Evolutionary conservation across 2,329 filamentous ascomycete genomes (phyloP).

Genomic region (Chaetomium sp.): DNA sequence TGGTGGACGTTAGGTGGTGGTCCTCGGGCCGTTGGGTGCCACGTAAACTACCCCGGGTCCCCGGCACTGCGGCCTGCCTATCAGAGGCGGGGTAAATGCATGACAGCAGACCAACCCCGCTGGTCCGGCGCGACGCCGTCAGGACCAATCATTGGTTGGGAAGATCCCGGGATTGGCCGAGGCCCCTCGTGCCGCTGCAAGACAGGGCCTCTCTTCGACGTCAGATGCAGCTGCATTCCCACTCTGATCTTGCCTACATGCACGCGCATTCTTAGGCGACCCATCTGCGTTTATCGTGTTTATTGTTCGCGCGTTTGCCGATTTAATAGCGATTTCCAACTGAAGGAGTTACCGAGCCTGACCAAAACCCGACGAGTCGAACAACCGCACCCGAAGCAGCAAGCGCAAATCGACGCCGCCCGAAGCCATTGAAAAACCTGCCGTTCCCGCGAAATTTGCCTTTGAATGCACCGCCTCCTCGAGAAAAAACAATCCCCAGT

Average conservation of each 20-base stretch:
- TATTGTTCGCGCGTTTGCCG: neutral
- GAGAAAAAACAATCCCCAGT: neutral
- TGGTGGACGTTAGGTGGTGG: too few relatives aligned
- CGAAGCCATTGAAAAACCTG: neutral
- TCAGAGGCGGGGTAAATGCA: slow-evolving; percentile 4
- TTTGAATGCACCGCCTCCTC: neutral
- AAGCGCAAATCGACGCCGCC: neutral
- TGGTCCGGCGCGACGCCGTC: neutral
- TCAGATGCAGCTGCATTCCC: slow-evolving; percentile 2
- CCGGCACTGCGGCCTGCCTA: too few relatives aligned
- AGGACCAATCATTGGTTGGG: slow-evolving; percentile 15
- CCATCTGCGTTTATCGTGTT: neutral
- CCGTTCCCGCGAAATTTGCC: neutral
- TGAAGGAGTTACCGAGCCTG: neutral
- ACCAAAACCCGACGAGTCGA: neutral
- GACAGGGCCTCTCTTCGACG: slow-evolving; percentile 8
- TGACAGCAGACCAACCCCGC: neutral
- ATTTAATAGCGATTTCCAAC: neutral
- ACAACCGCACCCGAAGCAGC: neutral
- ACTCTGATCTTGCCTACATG: neutral
- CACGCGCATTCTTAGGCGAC: neutral
- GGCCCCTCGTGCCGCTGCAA: slow-evolving; percentile 10
- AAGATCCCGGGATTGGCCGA: slow-evolving; percentile 26
- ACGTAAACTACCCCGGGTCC: neutral
- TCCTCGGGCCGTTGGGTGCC: neutral